Evolutionary conservation across 495 filamentous ascomycete species (phyloP).

Genomic region (Coniosporium apollinis): DNA sequence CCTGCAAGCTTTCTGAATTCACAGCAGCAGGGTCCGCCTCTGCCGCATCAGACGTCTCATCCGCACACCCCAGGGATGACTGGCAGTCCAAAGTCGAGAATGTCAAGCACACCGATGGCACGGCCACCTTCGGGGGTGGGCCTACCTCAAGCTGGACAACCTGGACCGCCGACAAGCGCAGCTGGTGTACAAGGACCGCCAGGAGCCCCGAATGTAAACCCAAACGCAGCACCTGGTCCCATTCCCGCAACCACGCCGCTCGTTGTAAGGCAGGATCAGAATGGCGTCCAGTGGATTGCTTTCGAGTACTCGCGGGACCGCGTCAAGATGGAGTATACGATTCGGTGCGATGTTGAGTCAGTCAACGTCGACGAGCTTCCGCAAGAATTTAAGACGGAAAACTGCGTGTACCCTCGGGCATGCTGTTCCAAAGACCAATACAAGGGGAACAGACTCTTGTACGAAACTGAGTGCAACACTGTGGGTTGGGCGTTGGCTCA

Average conservation of each 20-base stretch:
- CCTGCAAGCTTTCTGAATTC: constrained; percentile 52
- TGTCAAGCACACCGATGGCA: constrained; percentile 39
- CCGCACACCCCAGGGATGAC: constrained; percentile 31
- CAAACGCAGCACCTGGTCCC: constrained; percentile 87
- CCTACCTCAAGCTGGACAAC: constrained; percentile 24
- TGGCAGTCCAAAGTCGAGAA: constrained; percentile 46
- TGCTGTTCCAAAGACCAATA: constrained; percentile 94
- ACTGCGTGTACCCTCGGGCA: constrained; percentile 92
- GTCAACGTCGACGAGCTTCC: constrained; percentile 75
- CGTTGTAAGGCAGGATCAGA: constrained; percentile 87
- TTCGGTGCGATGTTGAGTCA: constrained; percentile 93
- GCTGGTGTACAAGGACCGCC: constrained; percentile 28
- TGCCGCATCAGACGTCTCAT: constrained; percentile 44
- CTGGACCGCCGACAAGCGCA: constrained; percentile 37
- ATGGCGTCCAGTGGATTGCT: constrained; percentile 96
- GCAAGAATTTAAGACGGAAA: constrained; percentile 87
- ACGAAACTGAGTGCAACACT: constrained; percentile 97
- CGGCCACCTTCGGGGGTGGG: constrained; percentile 38
- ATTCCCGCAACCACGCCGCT: constrained; percentile 96
- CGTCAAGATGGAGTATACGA: constrained; percentile 99
- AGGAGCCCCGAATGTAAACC: constrained; percentile 39
- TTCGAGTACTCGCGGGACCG: constrained; percentile 96
- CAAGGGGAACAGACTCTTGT: constrained; percentile 80
- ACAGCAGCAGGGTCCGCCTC: constrained; percentile 38
- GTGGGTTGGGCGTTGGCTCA: constrained; percentile 94